Percentiles rank a stretch among this genome's conserved stretches.
Conservation (phyloP, 345 rosid genomes). For the Trapa bicornis region DNA sequence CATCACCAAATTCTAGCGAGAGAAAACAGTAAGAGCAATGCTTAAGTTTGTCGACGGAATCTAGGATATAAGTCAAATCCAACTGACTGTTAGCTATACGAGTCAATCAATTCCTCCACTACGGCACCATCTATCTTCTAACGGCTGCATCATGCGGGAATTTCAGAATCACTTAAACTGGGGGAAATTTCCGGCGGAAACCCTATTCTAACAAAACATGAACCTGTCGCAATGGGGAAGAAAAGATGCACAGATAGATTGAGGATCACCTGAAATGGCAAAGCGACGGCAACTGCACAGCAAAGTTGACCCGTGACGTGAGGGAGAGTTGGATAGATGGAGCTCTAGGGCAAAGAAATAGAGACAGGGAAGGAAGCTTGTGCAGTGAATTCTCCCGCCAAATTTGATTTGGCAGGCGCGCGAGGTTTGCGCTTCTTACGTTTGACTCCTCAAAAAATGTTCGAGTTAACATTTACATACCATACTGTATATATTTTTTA, state of each 20-base stretch:
- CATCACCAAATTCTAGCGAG: not conserved
- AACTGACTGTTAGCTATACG: not conserved
- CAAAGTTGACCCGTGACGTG: not conserved
- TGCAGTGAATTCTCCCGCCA: not conserved
- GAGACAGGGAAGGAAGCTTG: not conserved
- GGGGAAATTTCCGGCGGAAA: not conserved
- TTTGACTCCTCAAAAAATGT: too few relatives aligned
- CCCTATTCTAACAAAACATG: not conserved
- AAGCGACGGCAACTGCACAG: not conserved
- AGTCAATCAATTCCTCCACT: not conserved
- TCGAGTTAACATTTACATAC: too few relatives aligned
- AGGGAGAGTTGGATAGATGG: not conserved
- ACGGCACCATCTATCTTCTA: not conserved
- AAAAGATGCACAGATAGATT: not conserved
- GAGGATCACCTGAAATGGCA: not conserved
- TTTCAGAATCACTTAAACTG: not conserved
- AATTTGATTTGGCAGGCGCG: slow-evolving; percentile 1
- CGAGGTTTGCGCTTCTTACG: not conserved
- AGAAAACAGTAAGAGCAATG: not conserved
- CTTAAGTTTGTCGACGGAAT: not conserved
- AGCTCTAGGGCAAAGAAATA: not conserved
- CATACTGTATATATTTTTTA: too few relatives aligned
- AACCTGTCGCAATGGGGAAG: not conserved
- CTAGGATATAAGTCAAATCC: not conserved
- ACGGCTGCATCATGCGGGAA: not conserved